Evolutionary conservation across 495 filamentous ascomycete species (phyloP).

Genomic region (Pyronema domesticum): DNA sequence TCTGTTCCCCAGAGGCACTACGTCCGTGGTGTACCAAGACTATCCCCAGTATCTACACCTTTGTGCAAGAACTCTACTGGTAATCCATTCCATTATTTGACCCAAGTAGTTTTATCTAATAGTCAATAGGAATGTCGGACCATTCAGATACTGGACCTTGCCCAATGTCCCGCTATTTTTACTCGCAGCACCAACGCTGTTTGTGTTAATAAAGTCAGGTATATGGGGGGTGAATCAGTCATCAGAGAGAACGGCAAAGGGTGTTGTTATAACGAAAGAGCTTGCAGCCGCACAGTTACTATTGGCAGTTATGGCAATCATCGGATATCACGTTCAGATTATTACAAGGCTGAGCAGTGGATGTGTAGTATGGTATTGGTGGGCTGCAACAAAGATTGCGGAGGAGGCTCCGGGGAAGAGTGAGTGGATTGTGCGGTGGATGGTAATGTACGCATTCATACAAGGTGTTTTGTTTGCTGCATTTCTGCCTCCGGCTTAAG

Average conservation of each 20-base stretch:
- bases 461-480: slow-evolving; percentile 72
- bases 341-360: slow-evolving; percentile 76
- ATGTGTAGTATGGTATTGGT: slow-evolving; percentile 83
- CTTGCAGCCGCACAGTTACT: slow-evolving; percentile 57
- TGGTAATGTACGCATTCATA: slow-evolving; percentile 64
- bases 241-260: not conserved
- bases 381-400: slow-evolving; percentile 36
- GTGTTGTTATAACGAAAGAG: slow-evolving; percentile 12
- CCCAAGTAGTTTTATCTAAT: slow-evolving; percentile 9
- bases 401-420: slow-evolving; percentile 11
- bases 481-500: slow-evolving; percentile 73
- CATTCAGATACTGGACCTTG: slow-evolving; percentile 77
- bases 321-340: slow-evolving; percentile 81
- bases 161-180: slow-evolving; percentile 78
- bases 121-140: slow-evolving; percentile 54
- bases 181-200: slow-evolving; percentile 61
- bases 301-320: slow-evolving; percentile 51
- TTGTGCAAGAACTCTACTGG: slow-evolving; percentile 83
- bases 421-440: slow-evolving; percentile 37
- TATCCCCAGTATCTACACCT: slow-evolving; percentile 75
- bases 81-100: slow-evolving; percentile 28
- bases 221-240: slow-evolving; percentile 25
- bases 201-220: slow-evolving; percentile 45
- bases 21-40: slow-evolving; percentile 57
- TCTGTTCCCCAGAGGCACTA: slow-evolving; percentile 34